These are phyloP conservation scores for Monilinia laxa DNA, from an alignment of 2,329 filamentous ascomycete genomes.

Conservation along the genomic window DNA sequence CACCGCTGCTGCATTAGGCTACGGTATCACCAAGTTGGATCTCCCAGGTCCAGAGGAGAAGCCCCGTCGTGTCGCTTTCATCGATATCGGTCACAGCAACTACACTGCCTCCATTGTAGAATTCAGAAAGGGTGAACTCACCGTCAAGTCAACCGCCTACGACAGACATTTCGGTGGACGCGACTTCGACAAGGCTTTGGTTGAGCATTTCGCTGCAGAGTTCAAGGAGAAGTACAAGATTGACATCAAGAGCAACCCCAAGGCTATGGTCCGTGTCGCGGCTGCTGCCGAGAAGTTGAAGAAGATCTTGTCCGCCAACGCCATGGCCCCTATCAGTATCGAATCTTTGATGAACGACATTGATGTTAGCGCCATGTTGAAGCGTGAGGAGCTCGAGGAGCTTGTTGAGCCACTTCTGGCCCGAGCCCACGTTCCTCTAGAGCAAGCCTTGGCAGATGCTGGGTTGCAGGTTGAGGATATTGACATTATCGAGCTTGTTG, in stretches of 20 bases:
- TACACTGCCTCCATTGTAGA: constrained; percentile 93
- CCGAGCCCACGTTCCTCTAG: constrained; percentile 70
- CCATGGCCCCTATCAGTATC: constrained; percentile 88
- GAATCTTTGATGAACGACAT: constrained; percentile 99
- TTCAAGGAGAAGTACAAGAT: constrained; percentile 99
- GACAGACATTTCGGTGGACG: constrained; percentile 97
- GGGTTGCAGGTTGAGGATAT: constrained; percentile 91
- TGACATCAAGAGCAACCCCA: constrained; percentile 86
- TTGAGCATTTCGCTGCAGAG: constrained; percentile 92
- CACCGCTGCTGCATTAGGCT: constrained; percentile 91
- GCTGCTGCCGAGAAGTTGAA: constrained; percentile 95
- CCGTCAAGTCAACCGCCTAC: constrained; percentile 87
- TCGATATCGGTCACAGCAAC: constrained; percentile 96
- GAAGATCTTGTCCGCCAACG: constrained; percentile 96
- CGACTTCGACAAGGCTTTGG: constrained; percentile 92
- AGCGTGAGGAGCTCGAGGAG: constrained; percentile 89
- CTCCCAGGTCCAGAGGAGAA: constrained; percentile 86
- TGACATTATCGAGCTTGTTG: constrained; percentile 88
- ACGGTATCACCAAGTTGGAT: constrained; percentile 96
- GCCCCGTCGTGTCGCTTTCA: constrained; percentile 83
- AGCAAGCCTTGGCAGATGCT: constrained; percentile 91
- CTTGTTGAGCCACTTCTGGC: constrained; percentile 82
- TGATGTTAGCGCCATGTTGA: constrained; percentile 85
- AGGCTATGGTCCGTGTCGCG: constrained; percentile 82
- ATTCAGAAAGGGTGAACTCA: constrained; percentile 94